A percentile compares a stretch with the other conserved stretches of the same genome.
Evolutionary conservation across 371 early-diverging fungal genomes (phyloP).

Genomic region (Dichotomocladium elegans): DNA sequence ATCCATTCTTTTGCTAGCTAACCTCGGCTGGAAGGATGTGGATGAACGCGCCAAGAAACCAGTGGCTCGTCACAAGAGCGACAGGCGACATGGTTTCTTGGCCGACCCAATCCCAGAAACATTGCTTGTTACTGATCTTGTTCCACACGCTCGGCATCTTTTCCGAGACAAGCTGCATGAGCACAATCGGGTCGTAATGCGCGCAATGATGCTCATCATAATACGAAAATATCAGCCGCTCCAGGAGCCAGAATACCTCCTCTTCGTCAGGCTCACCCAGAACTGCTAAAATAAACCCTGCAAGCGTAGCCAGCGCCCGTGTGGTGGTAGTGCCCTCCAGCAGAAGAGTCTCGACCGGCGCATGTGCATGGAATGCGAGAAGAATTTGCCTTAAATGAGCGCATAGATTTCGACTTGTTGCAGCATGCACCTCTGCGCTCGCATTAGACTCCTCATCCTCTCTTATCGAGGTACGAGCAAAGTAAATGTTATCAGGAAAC

Average conservation of each 20-base stretch:
- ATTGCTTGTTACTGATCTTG: slow-evolving; percentile 41
- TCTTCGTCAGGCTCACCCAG: slow-evolving; percentile 59
- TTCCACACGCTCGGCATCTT: slow-evolving; percentile 55
- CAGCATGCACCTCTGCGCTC: no score
- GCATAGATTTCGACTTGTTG: slow-evolving; percentile 47
- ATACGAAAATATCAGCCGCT: slow-evolving; percentile 64
- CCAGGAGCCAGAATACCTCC: slow-evolving; percentile 76
- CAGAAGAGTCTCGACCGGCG: no score
- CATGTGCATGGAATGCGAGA: slow-evolving; percentile 61
- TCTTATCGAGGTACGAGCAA: slow-evolving; percentile 36
- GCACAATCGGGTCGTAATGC: slow-evolving; percentile 67
- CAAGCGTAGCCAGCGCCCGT: slow-evolving; percentile 84
- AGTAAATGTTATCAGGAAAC: slow-evolving; percentile 75
- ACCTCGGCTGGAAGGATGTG: slow-evolving; percentile 73
- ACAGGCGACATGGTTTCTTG: slow-evolving; percentile 59
- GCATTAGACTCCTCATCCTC: no score
- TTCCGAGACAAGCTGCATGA: slow-evolving; percentile 58
- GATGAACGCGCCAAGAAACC: slow-evolving; percentile 80
- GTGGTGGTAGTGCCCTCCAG: slow-evolving; percentile 39
- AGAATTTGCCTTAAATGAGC: slow-evolving; percentile 67
- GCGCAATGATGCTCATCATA: slow-evolving; percentile 70
- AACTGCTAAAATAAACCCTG: slow-evolving; percentile 68
- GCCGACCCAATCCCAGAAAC: slow-evolving; percentile 48
- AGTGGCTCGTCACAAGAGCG: slow-evolving; percentile 72
- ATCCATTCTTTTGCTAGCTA: not conserved